Evolutionary conservation across 108 stramenopile genomes (phyloP).

Genomic region (Licmophora abbreviata): DNA sequence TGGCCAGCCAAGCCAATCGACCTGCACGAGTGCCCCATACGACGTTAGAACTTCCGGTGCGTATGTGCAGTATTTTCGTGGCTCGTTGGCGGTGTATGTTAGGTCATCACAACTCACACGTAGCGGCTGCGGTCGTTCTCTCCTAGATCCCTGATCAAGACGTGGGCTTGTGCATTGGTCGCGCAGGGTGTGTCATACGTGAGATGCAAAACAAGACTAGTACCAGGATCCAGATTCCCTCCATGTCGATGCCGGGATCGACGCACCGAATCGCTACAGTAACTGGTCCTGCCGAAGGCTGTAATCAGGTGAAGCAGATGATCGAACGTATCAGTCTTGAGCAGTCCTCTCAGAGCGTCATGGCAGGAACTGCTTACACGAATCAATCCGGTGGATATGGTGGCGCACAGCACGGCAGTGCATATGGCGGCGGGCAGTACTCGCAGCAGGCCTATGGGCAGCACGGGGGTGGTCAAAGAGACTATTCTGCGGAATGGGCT

Average conservation of each 20-base stretch:
- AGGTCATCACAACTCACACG: conserved; percentile 4
- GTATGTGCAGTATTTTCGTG: too few species aligned
- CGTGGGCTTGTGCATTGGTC: conserved; percentile 86
- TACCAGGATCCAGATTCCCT: conserved; percentile 80
- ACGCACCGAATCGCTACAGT: conserved; percentile 74
- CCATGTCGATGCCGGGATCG: conserved; percentile 60
- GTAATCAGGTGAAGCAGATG: conserved; percentile 54
- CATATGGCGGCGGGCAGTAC: neutral
- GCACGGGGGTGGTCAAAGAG: conserved; percentile 18
- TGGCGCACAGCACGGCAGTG: neutral
- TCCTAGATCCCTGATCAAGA: conserved; percentile 26
- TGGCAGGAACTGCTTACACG: conserved; percentile 47
- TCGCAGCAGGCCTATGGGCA: conserved; percentile 21
- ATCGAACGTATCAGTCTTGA: conserved; percentile 74
- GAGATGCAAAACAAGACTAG: conserved; percentile 76
- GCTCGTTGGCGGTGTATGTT: too few species aligned
- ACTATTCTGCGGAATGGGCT: conserved; percentile 67
- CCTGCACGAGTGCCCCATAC: too few species aligned
- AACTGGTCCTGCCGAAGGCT: conserved; percentile 61
- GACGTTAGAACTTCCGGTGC: conserved; percentile 2
- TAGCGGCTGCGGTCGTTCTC: too few species aligned
- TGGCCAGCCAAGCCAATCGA: conserved; percentile 5
- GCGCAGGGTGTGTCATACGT: conserved; percentile 78
- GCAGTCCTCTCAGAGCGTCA: conserved; percentile 72
- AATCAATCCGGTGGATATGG: conserved; percentile 39